These are phyloP conservation scores for Tylopilus sp. DNA, from an alignment of 768 basidiomycete genomes.

Conservation along the genomic window DNA sequence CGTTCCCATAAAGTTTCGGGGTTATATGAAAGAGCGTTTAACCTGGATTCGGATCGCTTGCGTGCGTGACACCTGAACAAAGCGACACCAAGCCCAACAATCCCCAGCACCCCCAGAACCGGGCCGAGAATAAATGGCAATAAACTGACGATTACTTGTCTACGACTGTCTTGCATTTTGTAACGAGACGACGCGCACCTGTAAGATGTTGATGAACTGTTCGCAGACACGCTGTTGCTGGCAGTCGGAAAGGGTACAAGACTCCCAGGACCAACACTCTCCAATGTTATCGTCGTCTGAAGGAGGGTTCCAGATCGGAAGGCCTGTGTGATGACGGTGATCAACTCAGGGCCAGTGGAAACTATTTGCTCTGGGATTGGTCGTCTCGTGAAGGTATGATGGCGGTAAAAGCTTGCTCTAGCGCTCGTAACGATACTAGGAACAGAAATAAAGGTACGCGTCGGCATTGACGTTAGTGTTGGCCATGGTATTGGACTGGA, in stretches of 20 bases:
- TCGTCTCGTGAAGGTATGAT: neutral
- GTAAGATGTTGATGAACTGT: neutral
- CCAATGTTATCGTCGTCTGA: constrained; percentile 4
- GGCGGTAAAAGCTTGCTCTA: neutral
- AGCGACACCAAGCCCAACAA: constrained; percentile 4
- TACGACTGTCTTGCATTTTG: neutral
- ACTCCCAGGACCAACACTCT: neutral
- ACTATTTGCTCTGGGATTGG: neutral
- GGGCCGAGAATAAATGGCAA: constrained; percentile 10
- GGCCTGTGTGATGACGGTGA: neutral
- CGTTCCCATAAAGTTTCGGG: neutral
- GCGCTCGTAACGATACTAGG: neutral
- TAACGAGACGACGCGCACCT: constrained; percentile 8
- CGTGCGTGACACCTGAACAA: constrained; percentile 4
- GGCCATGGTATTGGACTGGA: neutral
- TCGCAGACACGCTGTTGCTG: neutral
- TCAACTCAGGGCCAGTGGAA: neutral
- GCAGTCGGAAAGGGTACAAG: constrained; percentile 2
- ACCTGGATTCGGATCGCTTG: neutral
- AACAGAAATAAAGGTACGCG: neutral
- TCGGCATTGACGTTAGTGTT: neutral
- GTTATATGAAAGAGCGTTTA: neutral
- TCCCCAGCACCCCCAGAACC: constrained; percentile 4
- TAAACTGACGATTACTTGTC: constrained; percentile 6
- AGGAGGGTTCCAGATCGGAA: neutral